Percentiles rank a stretch among this genome's conserved stretches.
These are phyloP conservation scores for Trametopsis cervina DNA, from an alignment of 768 basidiomycete species.

Conservation along the genomic window DNA sequence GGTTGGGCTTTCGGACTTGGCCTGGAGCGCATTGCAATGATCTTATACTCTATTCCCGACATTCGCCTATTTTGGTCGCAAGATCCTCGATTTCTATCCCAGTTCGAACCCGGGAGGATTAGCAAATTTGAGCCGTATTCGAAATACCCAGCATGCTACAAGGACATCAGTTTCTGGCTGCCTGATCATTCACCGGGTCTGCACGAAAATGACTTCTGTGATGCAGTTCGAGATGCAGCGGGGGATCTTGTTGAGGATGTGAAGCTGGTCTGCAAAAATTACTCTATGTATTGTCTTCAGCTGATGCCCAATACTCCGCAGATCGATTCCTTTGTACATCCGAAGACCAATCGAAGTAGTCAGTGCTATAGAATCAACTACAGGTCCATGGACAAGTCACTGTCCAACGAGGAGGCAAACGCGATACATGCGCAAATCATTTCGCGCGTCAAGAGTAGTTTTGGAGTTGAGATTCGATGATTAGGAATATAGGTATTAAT, in stretches of 20 bases:
- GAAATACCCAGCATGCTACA: constrained; percentile 87
- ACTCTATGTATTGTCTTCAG: no score
- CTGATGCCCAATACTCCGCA: constrained; percentile 26
- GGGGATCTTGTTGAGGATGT: constrained; percentile 93
- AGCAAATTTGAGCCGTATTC: constrained; percentile 86
- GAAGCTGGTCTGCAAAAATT: constrained; percentile 52
- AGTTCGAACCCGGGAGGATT: constrained; percentile 76
- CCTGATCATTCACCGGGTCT: constrained; percentile 38
- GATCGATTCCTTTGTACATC: constrained; percentile 91
- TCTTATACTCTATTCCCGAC: constrained; percentile 93
- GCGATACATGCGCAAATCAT: constrained; percentile 61
- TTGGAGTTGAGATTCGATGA: constrained; percentile 86
- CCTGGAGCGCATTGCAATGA: constrained; percentile 95
- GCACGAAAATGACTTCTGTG: constrained; percentile 97
- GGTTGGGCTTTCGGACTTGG: constrained; percentile 99
- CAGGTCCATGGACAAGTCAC: constrained; percentile 92
- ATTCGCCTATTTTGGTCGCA: constrained; percentile 97
- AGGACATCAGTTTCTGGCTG: constrained; percentile 94
- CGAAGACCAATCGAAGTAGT: constrained; percentile 74
- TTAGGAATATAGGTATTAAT: constrained; percentile 28
- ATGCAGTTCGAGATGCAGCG: constrained; percentile 85
- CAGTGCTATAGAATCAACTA: constrained; percentile 91
- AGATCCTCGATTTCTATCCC: constrained; percentile 80
- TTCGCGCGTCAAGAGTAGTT: constrained; percentile 46
- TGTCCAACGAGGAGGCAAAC: constrained; percentile 89